Evolutionary conservation across 2,329 filamentous ascomycete species (phyloP).

Genomic region (Thyridium curvatum): DNA sequence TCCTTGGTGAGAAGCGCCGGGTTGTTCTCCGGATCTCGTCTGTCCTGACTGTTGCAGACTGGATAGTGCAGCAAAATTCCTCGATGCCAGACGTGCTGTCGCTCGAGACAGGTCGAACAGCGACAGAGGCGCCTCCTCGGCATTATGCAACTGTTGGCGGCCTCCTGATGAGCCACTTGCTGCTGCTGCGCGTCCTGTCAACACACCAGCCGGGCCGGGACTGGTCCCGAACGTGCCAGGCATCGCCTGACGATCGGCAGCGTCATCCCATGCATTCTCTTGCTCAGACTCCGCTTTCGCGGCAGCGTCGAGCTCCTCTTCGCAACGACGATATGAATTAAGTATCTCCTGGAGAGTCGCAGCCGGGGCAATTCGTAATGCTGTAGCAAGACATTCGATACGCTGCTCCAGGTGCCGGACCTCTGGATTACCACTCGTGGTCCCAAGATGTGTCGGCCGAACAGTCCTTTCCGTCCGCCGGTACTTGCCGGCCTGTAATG

Average conservation of each 20-base stretch:
- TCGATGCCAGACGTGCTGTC: conserved; percentile 51
- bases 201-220: neutral
- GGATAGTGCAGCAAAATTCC: conserved; percentile 50
- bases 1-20: conserved; percentile 6
- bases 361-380: conserved; percentile 66
- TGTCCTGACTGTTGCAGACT: conserved; percentile 38
- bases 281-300: conserved; percentile 60
- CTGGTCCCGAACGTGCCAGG: conserved; percentile 44
- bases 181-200: neutral
- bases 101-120: conserved; percentile 59
- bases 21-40: conserved; percentile 15
- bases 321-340: conserved; percentile 67
- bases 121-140: conserved; percentile 56
- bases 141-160: conserved; percentile 14
- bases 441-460: conserved; percentile 53
- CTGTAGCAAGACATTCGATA: conserved; percentile 72
- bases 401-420: conserved; percentile 73
- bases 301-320: conserved; percentile 66
- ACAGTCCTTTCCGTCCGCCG: conserved; percentile 47
- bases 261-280: conserved; percentile 65
- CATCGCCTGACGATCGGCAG: conserved; percentile 55
- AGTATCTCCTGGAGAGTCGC: conserved; percentile 68
- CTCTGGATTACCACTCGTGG: conserved; percentile 50
- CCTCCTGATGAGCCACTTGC: neutral
- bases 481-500: conserved; percentile 72